These are phyloP conservation scores for Penicillium freii DNA, from an alignment of 2,329 filamentous ascomycete genomes.

Conservation along the genomic window DNA sequence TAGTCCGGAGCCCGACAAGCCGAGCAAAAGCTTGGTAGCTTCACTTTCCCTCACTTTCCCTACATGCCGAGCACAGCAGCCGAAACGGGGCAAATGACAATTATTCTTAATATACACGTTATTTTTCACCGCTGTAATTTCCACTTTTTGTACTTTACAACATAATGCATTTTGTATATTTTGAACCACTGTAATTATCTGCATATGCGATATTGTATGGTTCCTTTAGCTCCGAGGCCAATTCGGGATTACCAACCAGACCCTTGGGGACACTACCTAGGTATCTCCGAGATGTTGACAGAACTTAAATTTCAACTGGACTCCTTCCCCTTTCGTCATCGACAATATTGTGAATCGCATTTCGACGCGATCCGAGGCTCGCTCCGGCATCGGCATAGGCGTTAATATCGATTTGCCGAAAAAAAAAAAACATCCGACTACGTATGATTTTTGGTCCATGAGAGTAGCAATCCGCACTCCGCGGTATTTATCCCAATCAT, in stretches of 20 bases:
- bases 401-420: not conserved
- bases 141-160: too few relatives aligned
- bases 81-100: too few relatives aligned
- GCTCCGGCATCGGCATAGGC: not conserved
- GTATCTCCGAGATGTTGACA: not conserved
- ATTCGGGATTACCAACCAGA: not conserved
- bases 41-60: not conserved
- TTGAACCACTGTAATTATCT: too few relatives aligned
- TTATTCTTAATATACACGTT: too few relatives aligned
- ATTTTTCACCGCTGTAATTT: too few relatives aligned
- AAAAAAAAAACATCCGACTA: not conserved
- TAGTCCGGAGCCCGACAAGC: not conserved
- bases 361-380: not conserved
- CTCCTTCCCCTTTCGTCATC: too few relatives aligned
- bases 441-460: not conserved
- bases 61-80: too few relatives aligned
- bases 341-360: not conserved
- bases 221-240: too few relatives aligned
- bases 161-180: too few relatives aligned
- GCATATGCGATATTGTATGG: too few relatives aligned
- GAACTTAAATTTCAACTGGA: not conserved
- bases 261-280: not conserved
- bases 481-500: not conserved
- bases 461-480: not conserved
- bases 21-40: not conserved